Base-by-base conservation (phyloP, 2,329 filamentous ascomycete genomes). In the Fusarium piperis region DNA sequence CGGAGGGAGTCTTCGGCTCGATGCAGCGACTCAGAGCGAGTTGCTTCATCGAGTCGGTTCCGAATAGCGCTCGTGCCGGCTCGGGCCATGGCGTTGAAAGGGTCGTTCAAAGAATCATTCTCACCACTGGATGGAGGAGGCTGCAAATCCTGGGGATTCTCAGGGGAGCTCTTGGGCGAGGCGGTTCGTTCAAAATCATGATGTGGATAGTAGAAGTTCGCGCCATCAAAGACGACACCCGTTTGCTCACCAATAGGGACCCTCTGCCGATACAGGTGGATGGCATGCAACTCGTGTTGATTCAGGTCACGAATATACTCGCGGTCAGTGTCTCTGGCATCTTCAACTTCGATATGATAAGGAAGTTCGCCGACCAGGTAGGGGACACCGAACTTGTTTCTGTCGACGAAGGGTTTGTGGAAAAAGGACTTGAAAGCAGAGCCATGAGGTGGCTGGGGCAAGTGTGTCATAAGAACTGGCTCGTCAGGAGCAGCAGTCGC, bases 191-290 rank as follows among this genome's bases (percentile, higher is more conserved):
- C 32, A 33, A 63, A 33, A 18, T 66, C 64, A 4, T 88, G 87
- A 1, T 89, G 90, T 4, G 87, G 81, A 32, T 86, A 87, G 68
- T 90, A 91, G 72, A 91, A 91, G 76, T 91, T 85, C 76, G 89
- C 90, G 26, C 90, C 89, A 71, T 91, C 89, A 72, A 89, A 92
- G 77, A 89, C 91, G 35, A 91, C 80, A 3, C 88, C 87, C 35
- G 81, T 83, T 55, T 86, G 82, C 13, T 83, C 82, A 70, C 85
- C 83, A 32, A 80, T 83, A 44, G 88, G 85, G 16, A 86, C 85
- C 46, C 87, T 86, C 11, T 87, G 88, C 88, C 89, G 91, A 76
- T 90, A 91, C 69, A 90, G 79, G 68, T 87, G 85, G 48, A 89
- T 86, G 68, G 90, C 88, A 60, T 86, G 85, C 51, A 86, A 79